Evolutionary conservation across 768 basidiomycete species (phyloP).

Genomic region (Paxillus rubicundulus): DNA sequence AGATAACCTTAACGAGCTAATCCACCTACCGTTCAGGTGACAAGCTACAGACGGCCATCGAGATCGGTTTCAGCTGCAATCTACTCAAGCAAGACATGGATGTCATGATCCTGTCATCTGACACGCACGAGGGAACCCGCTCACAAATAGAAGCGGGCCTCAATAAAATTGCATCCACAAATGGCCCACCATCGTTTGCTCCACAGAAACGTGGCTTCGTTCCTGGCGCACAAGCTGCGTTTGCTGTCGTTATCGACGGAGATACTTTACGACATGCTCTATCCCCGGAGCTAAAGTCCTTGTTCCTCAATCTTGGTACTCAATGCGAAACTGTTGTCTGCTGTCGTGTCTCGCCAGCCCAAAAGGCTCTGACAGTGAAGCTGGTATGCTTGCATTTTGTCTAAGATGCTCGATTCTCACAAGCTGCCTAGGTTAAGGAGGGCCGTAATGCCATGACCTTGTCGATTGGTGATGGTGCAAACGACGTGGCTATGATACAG

Average conservation of each 20-base stretch:
- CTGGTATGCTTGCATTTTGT: constrained; percentile 49
- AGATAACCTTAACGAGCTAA: neutral
- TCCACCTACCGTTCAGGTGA: constrained; percentile 55
- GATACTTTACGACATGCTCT: constrained; percentile 86
- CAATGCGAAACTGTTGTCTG: constrained; percentile 98
- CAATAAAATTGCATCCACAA: constrained; percentile 89
- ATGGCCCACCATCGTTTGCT: constrained; percentile 71
- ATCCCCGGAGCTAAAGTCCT: constrained; percentile 67
- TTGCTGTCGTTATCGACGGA: constrained; percentile 96
- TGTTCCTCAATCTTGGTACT: constrained; percentile 90
- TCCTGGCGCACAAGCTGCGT: constrained; percentile 63
- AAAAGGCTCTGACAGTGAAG: constrained; percentile 96
- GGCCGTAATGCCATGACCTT: constrained; percentile 95
- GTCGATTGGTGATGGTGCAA: constrained; percentile 95
- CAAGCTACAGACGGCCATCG: constrained; percentile 97
- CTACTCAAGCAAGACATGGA: constrained; percentile 94
- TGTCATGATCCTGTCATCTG: constrained; percentile 93
- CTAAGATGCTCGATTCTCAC: constrained; percentile 1
- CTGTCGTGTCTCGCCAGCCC: constrained; percentile 95
- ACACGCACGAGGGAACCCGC: constrained; percentile 68
- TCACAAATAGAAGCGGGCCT: constrained; percentile 88
- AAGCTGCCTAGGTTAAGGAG: constrained; percentile 73
- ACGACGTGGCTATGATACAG: constrained; percentile 99
- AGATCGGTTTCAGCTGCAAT: constrained; percentile 95
- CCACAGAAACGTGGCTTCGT: constrained; percentile 64